phyloP scores from a whole-genome alignment of 257 asterid species.

The Solanum phureja region DNA sequence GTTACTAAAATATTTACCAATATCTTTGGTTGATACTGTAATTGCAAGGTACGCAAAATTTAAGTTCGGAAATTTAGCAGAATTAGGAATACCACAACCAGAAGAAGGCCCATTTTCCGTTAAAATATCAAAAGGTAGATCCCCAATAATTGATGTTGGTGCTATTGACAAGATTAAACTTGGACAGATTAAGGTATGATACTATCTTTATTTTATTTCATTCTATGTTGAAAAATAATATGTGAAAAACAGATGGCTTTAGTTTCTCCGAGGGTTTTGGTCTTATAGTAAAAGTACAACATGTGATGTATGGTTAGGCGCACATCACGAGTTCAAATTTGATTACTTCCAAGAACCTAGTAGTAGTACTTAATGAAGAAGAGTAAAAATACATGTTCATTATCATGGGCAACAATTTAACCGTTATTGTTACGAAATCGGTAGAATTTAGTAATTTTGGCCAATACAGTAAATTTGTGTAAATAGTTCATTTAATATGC shows the following conservation, averaged over 20 bases:
- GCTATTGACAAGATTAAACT: constrained; percentile 11
- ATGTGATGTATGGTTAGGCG: not conserved
- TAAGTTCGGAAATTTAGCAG: constrained; percentile 22
- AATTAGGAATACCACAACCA: constrained; percentile 9
- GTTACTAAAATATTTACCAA: not conserved
- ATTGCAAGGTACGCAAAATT: not conserved
- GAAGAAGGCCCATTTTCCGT: constrained; percentile 31
- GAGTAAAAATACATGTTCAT: too few species aligned
- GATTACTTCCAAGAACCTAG: too few species aligned
- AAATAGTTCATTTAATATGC: too few species aligned
- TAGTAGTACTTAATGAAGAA: too few species aligned
- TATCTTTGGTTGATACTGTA: constrained; percentile 15
- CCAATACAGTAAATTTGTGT: too few species aligned
- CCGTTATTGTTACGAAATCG: too few species aligned
- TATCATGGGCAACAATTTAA: too few species aligned
- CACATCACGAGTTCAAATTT: not conserved
- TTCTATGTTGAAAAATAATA: not conserved
- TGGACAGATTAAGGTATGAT: constrained; percentile 24
- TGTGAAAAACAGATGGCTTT: not conserved
- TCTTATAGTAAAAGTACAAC: not conserved
- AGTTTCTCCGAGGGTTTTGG: not conserved
- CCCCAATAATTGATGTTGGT: constrained; percentile 1
- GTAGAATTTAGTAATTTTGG: too few species aligned
- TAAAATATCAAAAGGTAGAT: constrained; percentile 23
- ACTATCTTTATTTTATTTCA: too few species aligned